Percentiles rank a stretch among this genome's conserved stretches.
These are phyloP conservation scores for Ganoderma lucidum DNA, from an alignment of 1,284 basidiomycete species.

Conservation along the genomic window DNA sequence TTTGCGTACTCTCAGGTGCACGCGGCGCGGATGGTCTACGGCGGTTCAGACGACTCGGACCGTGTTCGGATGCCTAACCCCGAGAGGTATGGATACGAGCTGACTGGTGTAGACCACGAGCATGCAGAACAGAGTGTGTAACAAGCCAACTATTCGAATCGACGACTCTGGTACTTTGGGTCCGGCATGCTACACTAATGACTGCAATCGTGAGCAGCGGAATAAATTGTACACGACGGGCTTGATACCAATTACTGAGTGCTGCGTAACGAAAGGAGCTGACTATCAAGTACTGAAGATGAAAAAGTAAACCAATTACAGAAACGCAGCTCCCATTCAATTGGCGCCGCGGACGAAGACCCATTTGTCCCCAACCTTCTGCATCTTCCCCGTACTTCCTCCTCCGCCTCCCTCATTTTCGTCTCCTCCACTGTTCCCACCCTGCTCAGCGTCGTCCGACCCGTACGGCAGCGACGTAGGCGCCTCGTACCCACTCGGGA, in stretches of 20 bases:
- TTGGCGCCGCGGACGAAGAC: constrained; percentile 58
- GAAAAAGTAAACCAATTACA: neutral
- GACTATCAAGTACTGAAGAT: neutral
- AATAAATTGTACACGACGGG: neutral
- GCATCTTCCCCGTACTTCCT: constrained; percentile 64
- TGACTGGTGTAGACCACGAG: constrained; percentile 56
- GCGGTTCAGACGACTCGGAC: constrained; percentile 5
- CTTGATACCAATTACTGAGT: neutral
- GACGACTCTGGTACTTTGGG: neutral
- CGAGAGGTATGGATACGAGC: constrained; percentile 52
- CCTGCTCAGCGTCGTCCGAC: constrained; percentile 6
- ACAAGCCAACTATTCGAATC: neutral
- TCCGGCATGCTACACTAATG: neutral
- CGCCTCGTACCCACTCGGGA: constrained; percentile 9
- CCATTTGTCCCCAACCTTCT: constrained; percentile 76
- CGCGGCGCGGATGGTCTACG: constrained; percentile 23
- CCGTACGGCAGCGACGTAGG: constrained; percentile 6
- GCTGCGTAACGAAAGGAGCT: neutral
- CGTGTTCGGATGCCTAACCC: constrained; percentile 37
- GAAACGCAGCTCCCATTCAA: neutral
- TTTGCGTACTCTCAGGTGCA: constrained; percentile 43
- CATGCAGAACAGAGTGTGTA: constrained; percentile 55
- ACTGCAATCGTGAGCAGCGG: neutral
- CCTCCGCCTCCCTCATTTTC: constrained; percentile 23
- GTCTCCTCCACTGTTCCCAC: constrained; percentile 7